phyloP scores from a whole-genome alignment of 495 filamentous ascomycete species.

The Penicillium antarcticum region DNA sequence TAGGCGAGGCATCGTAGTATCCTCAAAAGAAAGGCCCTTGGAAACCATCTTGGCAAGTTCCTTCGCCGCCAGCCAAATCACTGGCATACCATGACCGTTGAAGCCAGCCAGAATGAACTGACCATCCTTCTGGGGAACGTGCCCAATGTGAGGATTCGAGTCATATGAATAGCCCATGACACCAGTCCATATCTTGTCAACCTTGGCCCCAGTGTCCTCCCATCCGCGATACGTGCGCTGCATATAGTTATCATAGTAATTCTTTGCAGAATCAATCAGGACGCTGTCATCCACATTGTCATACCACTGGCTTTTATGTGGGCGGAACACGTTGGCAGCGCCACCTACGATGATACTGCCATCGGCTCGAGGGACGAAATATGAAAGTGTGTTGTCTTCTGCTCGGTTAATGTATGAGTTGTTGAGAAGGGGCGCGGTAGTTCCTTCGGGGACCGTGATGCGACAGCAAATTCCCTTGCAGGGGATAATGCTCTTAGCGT shows the following conservation, averaged over 20 bases:
- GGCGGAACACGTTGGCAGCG: constrained; percentile 42
- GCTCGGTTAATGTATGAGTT: constrained; percentile 31
- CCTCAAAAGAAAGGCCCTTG: constrained; percentile 27
- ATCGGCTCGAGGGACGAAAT: constrained; percentile 65
- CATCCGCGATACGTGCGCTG: constrained; percentile 40
- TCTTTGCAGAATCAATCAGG: constrained; percentile 58
- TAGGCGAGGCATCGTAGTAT: constrained; percentile 31
- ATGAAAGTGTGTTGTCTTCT: constrained; percentile 34
- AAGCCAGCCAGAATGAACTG: constrained; percentile 50
- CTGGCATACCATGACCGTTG: constrained; percentile 53
- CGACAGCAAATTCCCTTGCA: constrained; percentile 55
- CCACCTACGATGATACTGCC: constrained; percentile 69
- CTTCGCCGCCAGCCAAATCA: constrained; percentile 40
- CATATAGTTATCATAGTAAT: constrained; percentile 53
- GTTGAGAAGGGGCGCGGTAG: constrained; percentile 34
- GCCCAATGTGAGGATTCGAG: constrained; percentile 44
- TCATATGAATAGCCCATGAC: constrained; percentile 45
- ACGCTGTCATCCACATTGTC: constrained; percentile 44
- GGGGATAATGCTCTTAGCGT: constrained; percentile 62
- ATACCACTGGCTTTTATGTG: constrained; percentile 59
- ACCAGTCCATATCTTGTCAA: constrained; percentile 46
- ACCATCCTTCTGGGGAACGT: constrained; percentile 36
- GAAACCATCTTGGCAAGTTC: constrained; percentile 45
- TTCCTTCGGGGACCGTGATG: constrained; percentile 59
- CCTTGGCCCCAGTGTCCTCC: constrained; percentile 37